Conservation (phyloP, 805 yeast species). For the Saccharomycopsis oosterbeekiorum region DNA sequence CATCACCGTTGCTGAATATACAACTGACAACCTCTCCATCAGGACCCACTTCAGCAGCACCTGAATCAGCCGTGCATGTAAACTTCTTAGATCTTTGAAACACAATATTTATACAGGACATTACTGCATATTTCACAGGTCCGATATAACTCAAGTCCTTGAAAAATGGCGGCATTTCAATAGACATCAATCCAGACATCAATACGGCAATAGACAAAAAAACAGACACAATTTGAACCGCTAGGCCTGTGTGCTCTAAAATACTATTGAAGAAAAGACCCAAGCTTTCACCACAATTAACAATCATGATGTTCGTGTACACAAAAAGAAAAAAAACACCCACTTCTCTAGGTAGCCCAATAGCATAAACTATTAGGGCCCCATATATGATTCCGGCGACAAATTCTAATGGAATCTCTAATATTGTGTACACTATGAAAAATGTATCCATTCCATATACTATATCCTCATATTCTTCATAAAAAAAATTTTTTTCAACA, state of each 20-base stretch:
- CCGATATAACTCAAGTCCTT: conserved; percentile 65
- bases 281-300: conserved; percentile 73
- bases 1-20: conserved; percentile 40
- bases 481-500: conserved; percentile 60
- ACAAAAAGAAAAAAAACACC: conserved; percentile 58
- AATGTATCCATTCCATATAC: conserved; percentile 60
- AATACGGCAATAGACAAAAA: conserved; percentile 61
- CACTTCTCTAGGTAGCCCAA: conserved; percentile 63
- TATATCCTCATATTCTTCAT: conserved; percentile 67
- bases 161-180: conserved; percentile 61
- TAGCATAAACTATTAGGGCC: conserved; percentile 52
- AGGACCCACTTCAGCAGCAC: not conserved
- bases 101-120: conserved; percentile 48
- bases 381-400: conserved; percentile 49
- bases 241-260: conserved; percentile 69
- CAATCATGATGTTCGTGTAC: conserved; percentile 41
- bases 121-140: conserved; percentile 66
- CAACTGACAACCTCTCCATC: conserved; percentile 32
- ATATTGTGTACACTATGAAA: conserved; percentile 44
- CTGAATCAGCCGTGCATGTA: conserved; percentile 32
- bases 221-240: conserved; percentile 61
- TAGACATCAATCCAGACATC: conserved; percentile 79
- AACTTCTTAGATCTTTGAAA: conserved; percentile 42
- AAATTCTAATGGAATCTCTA: conserved; percentile 63
- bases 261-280: conserved; percentile 74